phyloP scores from a whole-genome alignment of 1,139 yeast genomes.

The Scheffersomyces segobiensis region DNA sequence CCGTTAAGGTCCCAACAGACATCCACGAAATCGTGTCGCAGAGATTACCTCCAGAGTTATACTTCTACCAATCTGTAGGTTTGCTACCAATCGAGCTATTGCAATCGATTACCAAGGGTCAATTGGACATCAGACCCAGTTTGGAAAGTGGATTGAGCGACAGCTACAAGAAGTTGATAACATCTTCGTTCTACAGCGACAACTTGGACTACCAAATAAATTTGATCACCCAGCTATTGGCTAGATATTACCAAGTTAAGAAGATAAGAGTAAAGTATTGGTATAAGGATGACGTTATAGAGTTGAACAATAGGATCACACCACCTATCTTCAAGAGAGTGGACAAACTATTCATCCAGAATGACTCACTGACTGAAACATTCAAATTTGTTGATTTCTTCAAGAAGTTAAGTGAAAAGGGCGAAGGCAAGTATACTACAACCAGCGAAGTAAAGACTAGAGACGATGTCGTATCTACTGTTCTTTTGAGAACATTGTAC shows the following conservation, averaged over 20 bases:
- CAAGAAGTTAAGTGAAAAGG: conserved; percentile 18
- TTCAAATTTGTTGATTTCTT: conserved; percentile 41
- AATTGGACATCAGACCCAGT: conserved; percentile 65
- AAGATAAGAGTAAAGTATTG: conserved; percentile 60
- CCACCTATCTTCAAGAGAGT: conserved; percentile 45
- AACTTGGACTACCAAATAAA: conserved; percentile 63
- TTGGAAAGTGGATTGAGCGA: conserved; percentile 63
- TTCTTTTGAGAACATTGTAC: conserved; percentile 57
- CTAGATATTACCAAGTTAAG: conserved; percentile 84
- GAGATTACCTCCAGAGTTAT: conserved; percentile 83
- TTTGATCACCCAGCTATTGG: conserved; percentile 68
- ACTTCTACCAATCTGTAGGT: conserved; percentile 81
- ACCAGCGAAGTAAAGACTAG: conserved; percentile 28
- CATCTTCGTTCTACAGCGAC: conserved; percentile 44
- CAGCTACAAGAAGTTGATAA: conserved; percentile 59
- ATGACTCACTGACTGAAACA: conserved; percentile 12
- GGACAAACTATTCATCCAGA: conserved; percentile 13
- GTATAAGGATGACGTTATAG: conserved; percentile 52
- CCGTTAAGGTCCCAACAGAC: conserved; percentile 65
- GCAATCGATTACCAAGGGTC: conserved; percentile 69
- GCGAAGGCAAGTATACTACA: conserved; percentile 6
- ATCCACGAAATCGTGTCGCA: conserved; percentile 83
- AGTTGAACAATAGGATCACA: conserved; percentile 52
- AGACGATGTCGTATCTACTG: conserved; percentile 61
- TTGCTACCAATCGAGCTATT: conserved; percentile 64